Conservation (phyloP, 202 grass and related monocot species). For the Zoysia matrella region DNA sequence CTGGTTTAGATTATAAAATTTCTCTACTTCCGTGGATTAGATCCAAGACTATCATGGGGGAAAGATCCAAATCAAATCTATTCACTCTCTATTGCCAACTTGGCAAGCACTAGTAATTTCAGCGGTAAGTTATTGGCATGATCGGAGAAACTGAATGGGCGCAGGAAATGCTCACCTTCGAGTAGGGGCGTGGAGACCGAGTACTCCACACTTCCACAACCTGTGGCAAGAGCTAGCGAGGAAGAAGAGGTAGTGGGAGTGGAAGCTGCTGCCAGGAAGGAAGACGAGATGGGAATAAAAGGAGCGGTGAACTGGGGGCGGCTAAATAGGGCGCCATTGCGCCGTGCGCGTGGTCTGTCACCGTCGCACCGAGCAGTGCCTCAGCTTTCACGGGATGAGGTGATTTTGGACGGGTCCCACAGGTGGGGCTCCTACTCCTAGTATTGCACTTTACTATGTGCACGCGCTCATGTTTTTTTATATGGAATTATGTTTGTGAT, state of each 20-base stretch:
- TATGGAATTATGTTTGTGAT: background rate
- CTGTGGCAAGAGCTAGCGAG: background rate
- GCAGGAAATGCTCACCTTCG: conserved; percentile 46
- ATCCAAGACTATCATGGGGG: background rate
- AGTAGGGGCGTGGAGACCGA: conserved; percentile 40
- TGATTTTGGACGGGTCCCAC: background rate
- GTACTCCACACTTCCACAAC: conserved; percentile 28
- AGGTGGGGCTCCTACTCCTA: background rate
- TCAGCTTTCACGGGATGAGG: conserved; percentile 25
- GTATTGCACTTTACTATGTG: background rate
- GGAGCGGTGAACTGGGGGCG: background rate
- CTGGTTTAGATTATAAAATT: background rate
- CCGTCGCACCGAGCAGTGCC: too few species aligned
- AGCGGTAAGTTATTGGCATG: background rate
- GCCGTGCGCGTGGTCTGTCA: background rate
- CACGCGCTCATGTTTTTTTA: background rate
- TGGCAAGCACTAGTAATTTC: background rate
- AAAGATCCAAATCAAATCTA: conserved; percentile 9
- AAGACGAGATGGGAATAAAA: too few species aligned
- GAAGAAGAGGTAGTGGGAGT: background rate
- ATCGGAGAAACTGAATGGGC: background rate
- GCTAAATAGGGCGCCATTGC: conserved; percentile 41
- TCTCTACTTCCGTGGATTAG: background rate
- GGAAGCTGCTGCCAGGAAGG: too few species aligned
- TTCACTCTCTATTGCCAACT: background rate